Evolutionary conservation across 331 rosid species (phyloP).

Genomic region (Malus hybrid): DNA sequence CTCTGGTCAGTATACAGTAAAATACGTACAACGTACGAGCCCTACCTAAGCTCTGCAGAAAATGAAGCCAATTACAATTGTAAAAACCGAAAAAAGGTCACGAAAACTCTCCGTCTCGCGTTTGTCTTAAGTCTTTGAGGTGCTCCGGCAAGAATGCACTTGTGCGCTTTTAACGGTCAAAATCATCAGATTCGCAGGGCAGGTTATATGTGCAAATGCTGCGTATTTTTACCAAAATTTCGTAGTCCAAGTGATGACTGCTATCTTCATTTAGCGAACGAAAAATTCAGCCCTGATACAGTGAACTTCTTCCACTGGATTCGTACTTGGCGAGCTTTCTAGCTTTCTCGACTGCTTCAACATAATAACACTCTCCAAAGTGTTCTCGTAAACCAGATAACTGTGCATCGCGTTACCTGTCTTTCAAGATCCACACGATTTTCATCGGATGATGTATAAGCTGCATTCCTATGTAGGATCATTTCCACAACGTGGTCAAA

Average conservation of each 20-base stretch:
- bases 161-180: not conserved
- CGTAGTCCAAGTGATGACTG: not conserved
- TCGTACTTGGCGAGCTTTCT: conserved; percentile 28
- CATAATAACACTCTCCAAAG: conserved; percentile 76
- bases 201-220: not conserved
- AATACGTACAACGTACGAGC: not conserved
- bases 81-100: not conserved
- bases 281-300: not conserved
- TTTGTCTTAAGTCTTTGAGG: not conserved
- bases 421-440: conserved; percentile 56
- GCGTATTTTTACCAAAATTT: not conserved
- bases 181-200: not conserved
- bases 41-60: not conserved
- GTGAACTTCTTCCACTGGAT: not conserved
- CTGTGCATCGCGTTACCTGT: conserved; percentile 37
- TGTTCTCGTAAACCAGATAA: conserved; percentile 18
- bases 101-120: not conserved
- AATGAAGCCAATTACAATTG: not conserved
- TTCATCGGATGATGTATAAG: conserved; percentile 25
- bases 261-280: not conserved
- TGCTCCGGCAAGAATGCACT: not conserved
- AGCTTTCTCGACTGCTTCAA: conserved; percentile 68
- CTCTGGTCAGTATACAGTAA: not conserved
- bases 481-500: conserved; percentile 55
- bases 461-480: conserved; percentile 33